A percentile compares a stretch with the other conserved stretches of the same genome.
These are phyloP conservation scores for Aspergillus sclerotioniger DNA, from an alignment of 495 filamentous ascomycete genomes.

Conservation along the genomic window DNA sequence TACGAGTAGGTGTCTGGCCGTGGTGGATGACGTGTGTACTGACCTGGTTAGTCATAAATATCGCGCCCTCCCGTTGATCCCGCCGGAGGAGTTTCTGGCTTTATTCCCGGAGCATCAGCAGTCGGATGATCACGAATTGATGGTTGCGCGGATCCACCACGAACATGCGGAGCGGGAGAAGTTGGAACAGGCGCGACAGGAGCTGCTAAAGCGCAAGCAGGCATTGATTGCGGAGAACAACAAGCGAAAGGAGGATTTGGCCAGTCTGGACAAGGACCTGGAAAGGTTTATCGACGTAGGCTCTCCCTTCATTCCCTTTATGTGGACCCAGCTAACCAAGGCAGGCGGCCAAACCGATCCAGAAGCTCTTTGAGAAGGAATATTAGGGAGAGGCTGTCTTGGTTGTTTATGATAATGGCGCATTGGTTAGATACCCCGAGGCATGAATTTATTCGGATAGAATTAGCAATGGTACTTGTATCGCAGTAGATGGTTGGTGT, in stretches of 20 bases:
- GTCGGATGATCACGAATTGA: slow-evolving; percentile 71
- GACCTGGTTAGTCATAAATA: slow-evolving; percentile 73
- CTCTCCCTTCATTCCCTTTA: background rate
- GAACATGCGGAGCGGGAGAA: slow-evolving; percentile 83
- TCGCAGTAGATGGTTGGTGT: background rate
- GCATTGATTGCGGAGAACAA: slow-evolving; percentile 91
- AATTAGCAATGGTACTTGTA: slow-evolving; percentile 7
- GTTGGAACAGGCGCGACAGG: slow-evolving; percentile 82
- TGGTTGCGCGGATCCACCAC: slow-evolving; percentile 89
- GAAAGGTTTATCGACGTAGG: slow-evolving; percentile 81
- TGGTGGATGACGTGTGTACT: background rate
- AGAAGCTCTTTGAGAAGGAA: slow-evolving; percentile 78
- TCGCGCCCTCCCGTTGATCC: slow-evolving; percentile 76
- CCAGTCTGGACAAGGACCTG: slow-evolving; percentile 80
- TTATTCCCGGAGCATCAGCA: slow-evolving; percentile 72
- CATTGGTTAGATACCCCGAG: slow-evolving; percentile 37
- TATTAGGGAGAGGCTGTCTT: slow-evolving; percentile 34
- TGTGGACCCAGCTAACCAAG: slow-evolving; percentile 7
- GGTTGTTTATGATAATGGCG: slow-evolving; percentile 24
- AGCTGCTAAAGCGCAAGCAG: slow-evolving; percentile 85
- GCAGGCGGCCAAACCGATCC: slow-evolving; percentile 81
- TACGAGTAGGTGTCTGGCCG: slow-evolving; percentile 69
- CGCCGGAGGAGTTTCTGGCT: slow-evolving; percentile 76
- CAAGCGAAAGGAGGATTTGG: slow-evolving; percentile 89
- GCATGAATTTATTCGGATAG: too few species aligned